phyloP scores from a whole-genome alignment of 2,329 filamentous ascomycete species.

The Aureobasidium sp. region DNA sequence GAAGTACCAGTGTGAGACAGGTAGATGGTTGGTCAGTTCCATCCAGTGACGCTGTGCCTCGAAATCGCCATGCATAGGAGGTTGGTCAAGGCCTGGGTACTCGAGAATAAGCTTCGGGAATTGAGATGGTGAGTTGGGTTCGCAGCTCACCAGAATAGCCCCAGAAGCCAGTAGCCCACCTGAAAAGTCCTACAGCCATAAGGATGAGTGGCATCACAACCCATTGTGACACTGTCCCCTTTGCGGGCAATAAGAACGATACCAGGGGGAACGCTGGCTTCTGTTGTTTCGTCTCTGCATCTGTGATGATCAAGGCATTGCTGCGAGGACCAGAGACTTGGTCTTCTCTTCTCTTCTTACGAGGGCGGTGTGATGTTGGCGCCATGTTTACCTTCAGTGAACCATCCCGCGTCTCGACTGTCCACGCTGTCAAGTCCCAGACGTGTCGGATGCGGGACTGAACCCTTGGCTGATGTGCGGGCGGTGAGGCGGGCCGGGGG shows the following conservation, averaged over 20 bases:
- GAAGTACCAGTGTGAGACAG: slow-evolving; percentile 94
- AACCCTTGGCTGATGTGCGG: background rate
- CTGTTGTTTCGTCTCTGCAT: slow-evolving; percentile 34
- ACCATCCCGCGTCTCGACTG: background rate
- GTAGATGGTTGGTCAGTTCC: slow-evolving; percentile 85
- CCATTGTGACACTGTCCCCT: slow-evolving; percentile 82
- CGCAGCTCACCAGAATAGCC: slow-evolving; percentile 69
- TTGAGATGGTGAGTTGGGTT: slow-evolving; percentile 1
- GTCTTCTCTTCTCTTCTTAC: slow-evolving; percentile 36
- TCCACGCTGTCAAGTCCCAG: slow-evolving; percentile 2
- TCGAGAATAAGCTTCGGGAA: background rate
- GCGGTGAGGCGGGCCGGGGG: background rate
- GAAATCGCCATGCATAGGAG: slow-evolving; percentile 93
- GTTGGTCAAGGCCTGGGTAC: slow-evolving; percentile 58
- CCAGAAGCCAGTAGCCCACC: slow-evolving; percentile 89
- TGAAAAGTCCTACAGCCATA: slow-evolving; percentile 83
- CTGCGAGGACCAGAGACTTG: slow-evolving; percentile 27
- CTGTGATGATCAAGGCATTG: slow-evolving; percentile 36
- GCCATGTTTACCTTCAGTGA: background rate
- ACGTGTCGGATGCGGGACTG: background rate
- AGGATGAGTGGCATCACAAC: slow-evolving; percentile 77
- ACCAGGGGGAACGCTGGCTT: slow-evolving; percentile 78
- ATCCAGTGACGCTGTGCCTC: slow-evolving; percentile 99
- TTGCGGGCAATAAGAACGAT: slow-evolving; percentile 88
- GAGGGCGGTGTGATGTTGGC: slow-evolving; percentile 29